These are phyloP conservation scores for Fraxinus albicans DNA, from an alignment of 305 asterid genomes.

Conservation along the genomic window DNA sequence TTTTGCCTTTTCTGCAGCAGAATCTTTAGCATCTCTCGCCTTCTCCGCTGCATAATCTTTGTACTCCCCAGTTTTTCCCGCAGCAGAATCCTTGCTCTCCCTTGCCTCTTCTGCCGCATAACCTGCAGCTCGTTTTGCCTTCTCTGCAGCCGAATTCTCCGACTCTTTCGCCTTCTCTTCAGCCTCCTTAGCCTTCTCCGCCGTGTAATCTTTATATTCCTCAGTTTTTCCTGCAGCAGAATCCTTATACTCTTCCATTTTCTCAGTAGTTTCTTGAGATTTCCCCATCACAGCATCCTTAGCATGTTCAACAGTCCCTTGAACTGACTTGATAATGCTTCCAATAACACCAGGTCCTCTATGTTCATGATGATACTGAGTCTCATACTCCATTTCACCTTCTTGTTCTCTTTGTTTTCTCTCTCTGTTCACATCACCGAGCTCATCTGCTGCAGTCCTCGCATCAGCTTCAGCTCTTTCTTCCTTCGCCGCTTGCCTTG, in stretches of 20 bases:
- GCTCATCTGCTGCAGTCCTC: slow-evolving; percentile 7
- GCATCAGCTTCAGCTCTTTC: slow-evolving; percentile 13
- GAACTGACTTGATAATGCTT: slow-evolving; percentile 22
- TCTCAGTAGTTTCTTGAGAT: slow-evolving; percentile 7
- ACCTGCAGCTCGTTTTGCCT: slow-evolving; percentile 2
- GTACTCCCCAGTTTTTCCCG: slow-evolving; percentile 4
- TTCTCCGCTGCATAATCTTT: slow-evolving; percentile 6
- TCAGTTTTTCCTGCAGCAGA: neutral
- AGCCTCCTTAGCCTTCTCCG: neutral
- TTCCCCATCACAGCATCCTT: slow-evolving; percentile 30
- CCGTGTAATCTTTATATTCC: neutral
- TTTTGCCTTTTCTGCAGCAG: neutral
- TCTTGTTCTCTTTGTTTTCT: neutral
- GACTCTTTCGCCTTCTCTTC: neutral
- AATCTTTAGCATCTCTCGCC: neutral
- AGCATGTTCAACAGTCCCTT: slow-evolving; percentile 32
- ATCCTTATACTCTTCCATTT: slow-evolving; percentile 1
- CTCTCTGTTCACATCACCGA: slow-evolving; percentile 8
- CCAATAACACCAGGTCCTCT: slow-evolving; percentile 22
- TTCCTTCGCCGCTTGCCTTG: neutral
- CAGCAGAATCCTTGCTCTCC: neutral
- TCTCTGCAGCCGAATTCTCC: neutral
- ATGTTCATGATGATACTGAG: neutral
- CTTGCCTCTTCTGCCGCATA: neutral
- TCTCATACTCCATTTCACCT: neutral